These are phyloP conservation scores for Fagus sylvatica DNA, from an alignment of 306 rosid species.

Conservation along the genomic window DNA sequence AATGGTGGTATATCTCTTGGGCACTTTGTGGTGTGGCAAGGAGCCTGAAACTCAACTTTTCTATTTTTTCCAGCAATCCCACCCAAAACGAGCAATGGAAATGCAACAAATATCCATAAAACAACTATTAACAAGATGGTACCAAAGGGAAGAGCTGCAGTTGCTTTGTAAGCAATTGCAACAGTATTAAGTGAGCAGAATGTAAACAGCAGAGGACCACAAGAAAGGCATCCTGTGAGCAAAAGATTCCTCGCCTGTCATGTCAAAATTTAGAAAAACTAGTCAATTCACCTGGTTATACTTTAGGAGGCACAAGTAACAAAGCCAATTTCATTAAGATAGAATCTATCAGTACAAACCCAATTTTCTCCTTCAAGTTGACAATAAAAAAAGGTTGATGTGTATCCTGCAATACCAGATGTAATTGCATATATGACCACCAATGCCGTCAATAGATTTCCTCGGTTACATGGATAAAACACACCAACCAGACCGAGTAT, in stretches of 20 bases:
- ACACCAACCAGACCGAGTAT: conserved; percentile 92
- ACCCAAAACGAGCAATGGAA: conserved; percentile 93
- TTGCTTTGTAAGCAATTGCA: conserved; percentile 88
- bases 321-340: conserved; percentile 1
- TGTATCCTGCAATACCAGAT: conserved; percentile 93
- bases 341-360: conserved; percentile 43
- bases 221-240: conserved; percentile 92
- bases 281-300: conserved; percentile 8
- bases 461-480: conserved; percentile 93
- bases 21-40: conserved; percentile 88
- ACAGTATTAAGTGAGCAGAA: conserved; percentile 96
- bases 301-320: not conserved
- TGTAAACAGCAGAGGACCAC: conserved; percentile 90
- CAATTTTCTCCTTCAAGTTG: conserved; percentile 93
- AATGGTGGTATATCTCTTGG: conserved; percentile 89
- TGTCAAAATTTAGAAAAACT: conserved; percentile 30
- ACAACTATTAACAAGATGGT: conserved; percentile 87
- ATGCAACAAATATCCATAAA: conserved; percentile 86
- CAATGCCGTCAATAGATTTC: conserved; percentile 89
- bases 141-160: conserved; percentile 97
- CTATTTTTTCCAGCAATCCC: conserved; percentile 95
- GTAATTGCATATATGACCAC: conserved; percentile 96
- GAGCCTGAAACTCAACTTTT: conserved; percentile 88
- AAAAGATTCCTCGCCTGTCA: conserved; percentile 83
- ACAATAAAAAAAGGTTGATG: conserved; percentile 85